Conservation (phyloP, 2,329 filamentous ascomycete genomes). For the Pseudogymnoascus sp. region DNA sequence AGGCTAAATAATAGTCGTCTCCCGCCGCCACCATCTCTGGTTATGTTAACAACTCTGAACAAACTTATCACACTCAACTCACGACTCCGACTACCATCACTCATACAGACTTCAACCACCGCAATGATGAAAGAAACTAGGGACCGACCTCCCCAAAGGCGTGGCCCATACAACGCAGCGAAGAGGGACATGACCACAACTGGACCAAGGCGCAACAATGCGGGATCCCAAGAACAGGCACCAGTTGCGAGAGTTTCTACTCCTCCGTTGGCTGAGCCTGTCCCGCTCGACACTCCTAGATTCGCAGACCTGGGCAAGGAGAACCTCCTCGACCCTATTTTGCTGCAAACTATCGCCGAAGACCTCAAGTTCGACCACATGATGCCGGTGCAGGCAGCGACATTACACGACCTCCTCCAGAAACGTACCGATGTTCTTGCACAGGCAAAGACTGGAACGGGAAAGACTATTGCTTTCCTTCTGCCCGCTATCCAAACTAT, state of each 20-base stretch:
- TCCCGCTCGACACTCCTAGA: conserved; percentile 39
- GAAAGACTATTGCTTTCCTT: conserved; percentile 92
- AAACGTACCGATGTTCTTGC: conserved; percentile 64
- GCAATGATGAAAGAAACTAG: conserved; percentile 9
- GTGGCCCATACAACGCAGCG: background rate
- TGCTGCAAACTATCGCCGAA: conserved; percentile 54
- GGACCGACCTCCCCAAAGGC: conserved; percentile 6
- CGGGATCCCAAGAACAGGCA: background rate
- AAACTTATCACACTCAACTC: background rate
- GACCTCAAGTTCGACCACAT: conserved; percentile 74
- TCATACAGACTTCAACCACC: background rate
- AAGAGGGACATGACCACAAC: conserved; percentile 8
- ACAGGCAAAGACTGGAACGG: conserved; percentile 93
- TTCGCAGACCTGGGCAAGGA: conserved; percentile 40
- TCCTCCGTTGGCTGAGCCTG: conserved; percentile 31
- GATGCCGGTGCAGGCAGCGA: conserved; percentile 86
- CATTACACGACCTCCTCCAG: conserved; percentile 70
- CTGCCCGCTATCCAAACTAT: conserved; percentile 73
- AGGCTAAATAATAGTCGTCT: conserved; percentile 9
- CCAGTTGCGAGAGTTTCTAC: conserved; percentile 24
- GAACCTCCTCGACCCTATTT: conserved; percentile 38
- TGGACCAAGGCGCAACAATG: conserved; percentile 9
- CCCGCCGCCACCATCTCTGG: background rate
- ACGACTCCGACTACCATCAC: background rate
- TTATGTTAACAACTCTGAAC: conserved; percentile 8